Evolutionary conservation across 2,329 filamentous ascomycete species (phyloP).

Genomic region (Aschersonia sp.): DNA sequence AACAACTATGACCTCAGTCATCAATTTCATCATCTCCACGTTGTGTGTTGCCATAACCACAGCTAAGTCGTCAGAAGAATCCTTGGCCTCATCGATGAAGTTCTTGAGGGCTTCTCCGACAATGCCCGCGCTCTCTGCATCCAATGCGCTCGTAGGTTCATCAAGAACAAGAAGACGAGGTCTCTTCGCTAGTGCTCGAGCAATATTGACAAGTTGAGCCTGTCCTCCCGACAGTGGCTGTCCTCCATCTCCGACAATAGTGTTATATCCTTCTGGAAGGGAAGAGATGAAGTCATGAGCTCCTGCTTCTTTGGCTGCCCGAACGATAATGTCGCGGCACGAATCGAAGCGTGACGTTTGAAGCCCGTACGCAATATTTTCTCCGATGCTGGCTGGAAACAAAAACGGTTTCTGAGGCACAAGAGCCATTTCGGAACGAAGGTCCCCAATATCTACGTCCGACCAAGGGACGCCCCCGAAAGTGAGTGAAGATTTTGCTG

Average conservation of each 20-base stretch:
- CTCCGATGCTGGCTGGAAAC: conserved; percentile 61
- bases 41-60: conserved; percentile 74
- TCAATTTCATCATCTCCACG: conserved; percentile 73
- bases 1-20: conserved; percentile 58
- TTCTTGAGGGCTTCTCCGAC: conserved; percentile 46
- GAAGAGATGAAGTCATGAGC: conserved; percentile 65
- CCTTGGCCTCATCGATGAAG: conserved; percentile 25
- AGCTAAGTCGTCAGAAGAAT: conserved; percentile 31
- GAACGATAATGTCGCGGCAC: conserved; percentile 26
- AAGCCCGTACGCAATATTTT: conserved; percentile 69
- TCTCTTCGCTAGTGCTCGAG: conserved; percentile 56
- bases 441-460: conserved; percentile 40
- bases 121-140: conserved; percentile 48
- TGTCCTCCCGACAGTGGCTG: conserved; percentile 66
- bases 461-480: conserved; percentile 43
- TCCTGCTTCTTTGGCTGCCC: conserved; percentile 42
- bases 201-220: conserved; percentile 67
- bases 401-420: conserved; percentile 60
- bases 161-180: conserved; percentile 69
- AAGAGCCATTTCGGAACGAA: conserved; percentile 49
- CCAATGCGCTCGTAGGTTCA: conserved; percentile 73
- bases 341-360: conserved; percentile 20
- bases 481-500: conserved; percentile 25
- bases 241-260: conserved; percentile 63
- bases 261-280: conserved; percentile 45